Base-by-base conservation (phyloP, 306 rosid species). In the Dalbergia cochinchinensis region DNA sequence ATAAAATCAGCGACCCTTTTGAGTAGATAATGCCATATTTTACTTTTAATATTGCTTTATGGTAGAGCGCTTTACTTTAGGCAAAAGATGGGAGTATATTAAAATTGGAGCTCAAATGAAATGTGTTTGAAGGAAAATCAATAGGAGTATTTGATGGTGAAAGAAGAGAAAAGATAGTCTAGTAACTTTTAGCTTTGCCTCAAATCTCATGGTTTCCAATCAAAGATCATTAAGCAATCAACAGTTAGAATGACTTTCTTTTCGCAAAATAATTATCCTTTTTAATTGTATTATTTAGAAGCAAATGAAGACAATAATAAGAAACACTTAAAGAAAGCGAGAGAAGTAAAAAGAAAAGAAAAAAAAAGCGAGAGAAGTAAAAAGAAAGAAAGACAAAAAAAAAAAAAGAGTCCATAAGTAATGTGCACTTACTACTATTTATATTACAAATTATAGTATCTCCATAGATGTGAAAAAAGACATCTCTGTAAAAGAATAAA, bases 11-110 rank as follows among this genome's bases (percentile, higher is more conserved):
- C 93, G 83, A 74, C 90, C 90, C 99, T 91, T 93, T 93, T 93
- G 96, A 95, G 97, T 95, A 93, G 96, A 93, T 93, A 95, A 93
- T 93, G 98, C 98, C 98, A 95, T 93, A 87, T 91, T 91, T 91
- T 96, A 83, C 96, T 96, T 93, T 95, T 88, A 89, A 88, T 89
- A 79, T 80, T 89, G 91, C 93, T 92, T 93, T 93, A 87, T 83
- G 87, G 86, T 82, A 86, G 84, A 88, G 85, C 78, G 81, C 97
- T 91, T 91, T 89, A 86, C 98, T 96, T 96, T 93, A 88, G 89
- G 62, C 83, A 96, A 91, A 91, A 89, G 93, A 83, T 73, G 83
- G 70, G 54, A 48, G 72, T 75, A 65, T 74, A 62, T 35, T 64
- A 78, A 79, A 44, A 14, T 83, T 81, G 65, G 68, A 85, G 78